Evolutionary conservation across 2,329 filamentous ascomycete species (phyloP), one percentile per base, ranked within the genome.

Genomic region (Aspergillus fumigatiaffinis): DNA sequence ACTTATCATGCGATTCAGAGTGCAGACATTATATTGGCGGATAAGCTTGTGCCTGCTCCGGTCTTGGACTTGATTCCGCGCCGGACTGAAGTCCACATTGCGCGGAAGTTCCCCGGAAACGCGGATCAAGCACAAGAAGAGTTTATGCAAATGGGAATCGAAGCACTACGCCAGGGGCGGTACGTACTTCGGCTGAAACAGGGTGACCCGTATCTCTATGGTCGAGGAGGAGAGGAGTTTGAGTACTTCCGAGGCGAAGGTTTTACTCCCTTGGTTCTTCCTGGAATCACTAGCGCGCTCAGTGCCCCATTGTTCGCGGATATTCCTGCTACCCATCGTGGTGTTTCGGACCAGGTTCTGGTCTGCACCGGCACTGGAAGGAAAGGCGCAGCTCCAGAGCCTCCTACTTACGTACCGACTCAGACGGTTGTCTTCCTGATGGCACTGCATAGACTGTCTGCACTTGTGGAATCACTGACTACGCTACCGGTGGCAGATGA

Each of bases 361-460:
- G 84, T 99, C n/a, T 97, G 94, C 76, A 99, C 94, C 0, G 94
- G 94, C 0, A 99, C 94, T 0, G 94, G 94, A 0, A 86, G 94
- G 68, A 95, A 96, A 76, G 94, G 94, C 12, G 88, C 85, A 54
- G 80, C 91, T 0, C 92, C 92, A 0, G 79, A 84, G n/a, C 91
- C 92, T 35, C 94, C 94, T 0, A 87, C 87, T 60, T 96, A 87
- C 71, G 84, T 92, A 0, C 72, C 82, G 2, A 88, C 84, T 8
- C 84, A 92, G 56, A 97, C 94, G 0, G 90, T 94, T 1, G 90
- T 99, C 3, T 96, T 97, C 63, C 78, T 99, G 50, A 99, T 99
- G 94, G 91, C 91, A 3, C 77, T 99, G 61, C 94, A 99, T 76
- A 84, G 94, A 52, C 86, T 99, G 17, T 78, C 77, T 3, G 88